These are phyloP conservation scores for Apiospora aurea DNA, from an alignment of 2,329 filamentous ascomycete genomes.

Conservation along the genomic window DNA sequence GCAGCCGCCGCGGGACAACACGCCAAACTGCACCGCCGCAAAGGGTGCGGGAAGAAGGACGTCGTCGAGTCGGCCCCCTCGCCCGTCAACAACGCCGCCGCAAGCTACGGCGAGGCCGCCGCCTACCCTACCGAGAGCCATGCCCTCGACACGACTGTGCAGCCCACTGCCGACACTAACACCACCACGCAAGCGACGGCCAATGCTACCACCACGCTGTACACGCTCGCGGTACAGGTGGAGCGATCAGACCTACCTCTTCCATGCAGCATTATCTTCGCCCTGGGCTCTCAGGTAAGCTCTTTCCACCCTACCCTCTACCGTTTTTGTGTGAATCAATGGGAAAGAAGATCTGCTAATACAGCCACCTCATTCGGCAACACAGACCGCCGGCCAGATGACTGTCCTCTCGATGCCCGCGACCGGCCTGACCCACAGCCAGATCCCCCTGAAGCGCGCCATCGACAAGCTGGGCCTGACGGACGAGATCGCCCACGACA, in stretches of 20 bases:
- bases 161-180: not conserved
- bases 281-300: constrained; percentile 35
- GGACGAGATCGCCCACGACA: not conserved
- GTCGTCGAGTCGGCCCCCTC: not conserved
- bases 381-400: constrained; percentile 40
- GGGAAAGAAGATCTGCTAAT: not conserved
- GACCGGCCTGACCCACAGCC: constrained; percentile 41
- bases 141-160: not conserved
- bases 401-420: constrained; percentile 47
- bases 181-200: not conserved
- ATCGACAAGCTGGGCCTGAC: constrained; percentile 23
- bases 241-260: constrained; percentile 47
- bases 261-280: constrained; percentile 46
- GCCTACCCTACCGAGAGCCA: not conserved
- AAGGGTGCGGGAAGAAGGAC: not conserved
- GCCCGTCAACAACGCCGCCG: constrained; percentile 10
- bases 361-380: not conserved
- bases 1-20: not conserved
- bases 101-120: not conserved
- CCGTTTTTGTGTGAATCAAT: no score
- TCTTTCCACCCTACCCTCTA: not conserved
- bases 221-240: constrained; percentile 44
- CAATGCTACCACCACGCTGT: constrained; percentile 24
- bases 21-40: not conserved
- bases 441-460: constrained; percentile 40